Percentiles rank a stretch among this genome's conserved stretches.
Evolutionary conservation across 345 rosid species (phyloP).

Genomic region (Dimocarpus longan): DNA sequence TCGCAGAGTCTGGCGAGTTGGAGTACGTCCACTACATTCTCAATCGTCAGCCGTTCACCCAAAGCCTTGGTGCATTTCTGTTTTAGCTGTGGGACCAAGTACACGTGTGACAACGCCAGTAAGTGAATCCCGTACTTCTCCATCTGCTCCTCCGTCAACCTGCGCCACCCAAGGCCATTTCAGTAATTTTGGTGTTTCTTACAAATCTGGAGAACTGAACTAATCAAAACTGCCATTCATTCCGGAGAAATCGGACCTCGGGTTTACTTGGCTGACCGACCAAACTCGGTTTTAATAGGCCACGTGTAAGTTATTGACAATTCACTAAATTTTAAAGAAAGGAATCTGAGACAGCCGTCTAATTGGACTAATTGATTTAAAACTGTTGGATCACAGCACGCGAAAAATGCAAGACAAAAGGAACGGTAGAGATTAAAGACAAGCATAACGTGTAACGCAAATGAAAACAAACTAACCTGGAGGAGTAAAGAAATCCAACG

Average conservation of each 20-base stretch:
- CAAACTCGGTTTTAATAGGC: neutral
- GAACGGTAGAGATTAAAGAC: constrained; percentile 15
- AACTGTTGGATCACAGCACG: constrained; percentile 30
- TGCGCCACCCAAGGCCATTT: constrained; percentile 20
- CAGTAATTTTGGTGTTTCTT: constrained; percentile 8
- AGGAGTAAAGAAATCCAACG: constrained; percentile 60
- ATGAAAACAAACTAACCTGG: constrained; percentile 47
- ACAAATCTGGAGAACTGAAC: neutral
- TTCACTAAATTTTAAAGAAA: neutral
- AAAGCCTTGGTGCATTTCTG: constrained; percentile 57
- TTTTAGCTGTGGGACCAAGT: constrained; percentile 67
- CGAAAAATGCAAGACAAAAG: constrained; percentile 1
- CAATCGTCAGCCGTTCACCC: constrained; percentile 48
- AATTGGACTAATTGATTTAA: neutral
- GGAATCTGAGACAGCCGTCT: constrained; percentile 9
- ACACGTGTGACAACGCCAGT: constrained; percentile 76
- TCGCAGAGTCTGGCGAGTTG: constrained; percentile 81
- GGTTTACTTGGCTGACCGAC: constrained; percentile 14
- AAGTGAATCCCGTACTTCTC: constrained; percentile 74
- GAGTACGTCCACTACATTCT: constrained; percentile 77
- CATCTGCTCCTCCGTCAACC: constrained; percentile 66
- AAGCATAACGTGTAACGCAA: neutral
- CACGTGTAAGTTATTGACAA: constrained; percentile 14
- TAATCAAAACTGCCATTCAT: neutral
- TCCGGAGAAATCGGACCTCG: constrained; percentile 1